A percentile compares a stretch with the other conserved stretches of the same genome.
Evolutionary conservation across 768 basidiomycete genomes (phyloP).

Genomic region (Mycena rosella): DNA sequence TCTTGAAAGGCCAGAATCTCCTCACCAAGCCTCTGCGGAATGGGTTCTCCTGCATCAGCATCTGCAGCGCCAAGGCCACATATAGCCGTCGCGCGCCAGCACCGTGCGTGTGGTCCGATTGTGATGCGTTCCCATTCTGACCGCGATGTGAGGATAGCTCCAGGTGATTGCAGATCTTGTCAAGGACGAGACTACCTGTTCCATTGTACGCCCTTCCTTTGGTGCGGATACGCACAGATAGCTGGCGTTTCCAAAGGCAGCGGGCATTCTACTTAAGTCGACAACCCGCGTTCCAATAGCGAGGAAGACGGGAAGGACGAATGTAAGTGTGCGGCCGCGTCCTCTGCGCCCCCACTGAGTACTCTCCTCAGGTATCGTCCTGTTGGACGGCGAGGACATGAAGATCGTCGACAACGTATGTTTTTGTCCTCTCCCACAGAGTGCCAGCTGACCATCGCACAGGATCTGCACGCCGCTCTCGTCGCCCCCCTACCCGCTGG

Average conservation of each 20-base stretch:
- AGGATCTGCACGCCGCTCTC: constrained; percentile 26
- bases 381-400: constrained; percentile 19
- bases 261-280: constrained; percentile 31
- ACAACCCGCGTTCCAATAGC: neutral
- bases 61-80: no score
- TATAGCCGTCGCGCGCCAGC: constrained; percentile 18
- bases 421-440: no score
- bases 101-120: neutral
- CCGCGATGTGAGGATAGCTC: constrained; percentile 1
- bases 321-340: constrained; percentile 15
- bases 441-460: neutral
- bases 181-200: constrained; percentile 39
- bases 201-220: constrained; percentile 36
- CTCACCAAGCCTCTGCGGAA: no score
- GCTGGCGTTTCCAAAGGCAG: constrained; percentile 18
- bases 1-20: no score
- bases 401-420: constrained; percentile 26
- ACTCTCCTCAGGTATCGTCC: constrained; percentile 17
- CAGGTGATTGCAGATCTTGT: constrained; percentile 18
- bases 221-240: no score
- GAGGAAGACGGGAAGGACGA: constrained; percentile 37
- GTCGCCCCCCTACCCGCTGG: constrained; percentile 31
- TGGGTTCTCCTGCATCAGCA: no score
- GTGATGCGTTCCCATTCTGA: neutral
- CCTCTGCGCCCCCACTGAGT: neutral